Evolutionary conservation across 2,329 filamentous ascomycete species (phyloP).

Genomic region (Sclerotinia minor): DNA sequence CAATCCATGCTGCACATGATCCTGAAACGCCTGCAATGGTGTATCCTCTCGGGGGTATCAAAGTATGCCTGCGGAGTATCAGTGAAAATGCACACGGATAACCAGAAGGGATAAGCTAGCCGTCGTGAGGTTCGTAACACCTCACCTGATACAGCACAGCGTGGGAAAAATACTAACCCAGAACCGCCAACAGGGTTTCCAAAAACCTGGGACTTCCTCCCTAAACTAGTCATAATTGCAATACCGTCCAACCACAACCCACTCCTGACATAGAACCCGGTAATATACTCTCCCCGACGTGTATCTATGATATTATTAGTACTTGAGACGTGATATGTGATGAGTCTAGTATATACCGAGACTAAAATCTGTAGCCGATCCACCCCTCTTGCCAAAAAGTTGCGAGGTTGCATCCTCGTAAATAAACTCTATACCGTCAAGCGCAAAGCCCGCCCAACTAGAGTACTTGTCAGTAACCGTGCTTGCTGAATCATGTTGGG

Average conservation of each 20-base stretch:
- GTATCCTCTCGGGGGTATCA: constrained; percentile 88
- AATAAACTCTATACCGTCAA: constrained; percentile 88
- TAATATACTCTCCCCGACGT: constrained; percentile 79
- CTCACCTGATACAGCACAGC: not conserved
- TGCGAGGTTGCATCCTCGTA: constrained; percentile 86
- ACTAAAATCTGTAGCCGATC: constrained; percentile 69
- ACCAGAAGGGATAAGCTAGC: not conserved
- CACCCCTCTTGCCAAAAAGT: constrained; percentile 80
- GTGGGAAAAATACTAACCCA: constrained; percentile 61
- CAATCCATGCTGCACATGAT: constrained; percentile 76
- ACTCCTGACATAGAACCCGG: constrained; percentile 80
- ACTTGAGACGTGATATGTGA: not conserved
- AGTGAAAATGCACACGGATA: not conserved
- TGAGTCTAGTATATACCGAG: constrained; percentile 58
- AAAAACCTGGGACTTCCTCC: constrained; percentile 81
- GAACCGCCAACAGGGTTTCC: constrained; percentile 79
- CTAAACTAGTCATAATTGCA: constrained; percentile 84
- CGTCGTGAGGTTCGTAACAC: not conserved
- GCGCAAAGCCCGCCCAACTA: constrained; percentile 53
- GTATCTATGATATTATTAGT: constrained; percentile 57
- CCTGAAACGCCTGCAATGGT: constrained; percentile 85
- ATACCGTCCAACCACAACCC: constrained; percentile 85
- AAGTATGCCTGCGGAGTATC: constrained; percentile 63
- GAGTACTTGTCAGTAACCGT: constrained; percentile 1
- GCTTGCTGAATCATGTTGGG: not conserved